Evolutionary conservation across 2,329 filamentous ascomycete species (phyloP).

Genomic region (Aaosphaeria pasadenensis): DNA sequence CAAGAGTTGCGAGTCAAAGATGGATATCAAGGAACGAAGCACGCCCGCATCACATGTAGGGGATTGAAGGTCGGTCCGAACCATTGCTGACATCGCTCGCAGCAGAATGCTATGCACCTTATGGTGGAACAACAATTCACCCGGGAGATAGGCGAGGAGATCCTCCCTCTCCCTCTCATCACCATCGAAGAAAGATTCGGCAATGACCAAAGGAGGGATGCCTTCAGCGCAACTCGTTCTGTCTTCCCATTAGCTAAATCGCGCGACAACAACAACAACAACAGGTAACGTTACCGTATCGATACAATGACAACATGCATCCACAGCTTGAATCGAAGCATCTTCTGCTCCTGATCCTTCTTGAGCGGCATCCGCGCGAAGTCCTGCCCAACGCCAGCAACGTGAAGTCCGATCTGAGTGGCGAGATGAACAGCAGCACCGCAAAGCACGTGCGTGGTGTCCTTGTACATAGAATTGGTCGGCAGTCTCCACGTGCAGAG

Average conservation of each 20-base stretch:
- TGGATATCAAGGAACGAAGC: conserved; percentile 30
- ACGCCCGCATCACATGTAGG: conserved; percentile 27
- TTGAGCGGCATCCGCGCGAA: conserved; percentile 37
- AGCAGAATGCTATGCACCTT: conserved; percentile 32
- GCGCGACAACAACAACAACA: neutral
- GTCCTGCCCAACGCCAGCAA: conserved; percentile 43
- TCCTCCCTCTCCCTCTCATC: conserved; percentile 32
- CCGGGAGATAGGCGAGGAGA: conserved; percentile 27
- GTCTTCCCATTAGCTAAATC: conserved; percentile 7
- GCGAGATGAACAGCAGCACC: conserved; percentile 41
- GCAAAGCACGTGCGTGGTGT: conserved; percentile 39
- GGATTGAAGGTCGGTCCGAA: conserved; percentile 30
- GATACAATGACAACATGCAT: conserved; percentile 36
- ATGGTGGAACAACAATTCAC: conserved; percentile 30
- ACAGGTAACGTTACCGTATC: conserved; percentile 22
- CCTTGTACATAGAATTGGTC: conserved; percentile 41
- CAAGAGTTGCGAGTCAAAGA: conserved; percentile 34
- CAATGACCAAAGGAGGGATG: conserved; percentile 29
- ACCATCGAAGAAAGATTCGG: conserved; percentile 31
- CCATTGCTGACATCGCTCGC: conserved; percentile 32
- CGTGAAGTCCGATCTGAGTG: conserved; percentile 41
- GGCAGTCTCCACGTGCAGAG: conserved; percentile 42
- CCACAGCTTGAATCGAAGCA: conserved; percentile 37
- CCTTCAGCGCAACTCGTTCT: conserved; percentile 33
- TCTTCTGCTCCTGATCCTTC: conserved; percentile 32